phyloP scores from a whole-genome alignment of 2,329 filamentous ascomycete genomes.

The Macrophomina phaseolina region DNA sequence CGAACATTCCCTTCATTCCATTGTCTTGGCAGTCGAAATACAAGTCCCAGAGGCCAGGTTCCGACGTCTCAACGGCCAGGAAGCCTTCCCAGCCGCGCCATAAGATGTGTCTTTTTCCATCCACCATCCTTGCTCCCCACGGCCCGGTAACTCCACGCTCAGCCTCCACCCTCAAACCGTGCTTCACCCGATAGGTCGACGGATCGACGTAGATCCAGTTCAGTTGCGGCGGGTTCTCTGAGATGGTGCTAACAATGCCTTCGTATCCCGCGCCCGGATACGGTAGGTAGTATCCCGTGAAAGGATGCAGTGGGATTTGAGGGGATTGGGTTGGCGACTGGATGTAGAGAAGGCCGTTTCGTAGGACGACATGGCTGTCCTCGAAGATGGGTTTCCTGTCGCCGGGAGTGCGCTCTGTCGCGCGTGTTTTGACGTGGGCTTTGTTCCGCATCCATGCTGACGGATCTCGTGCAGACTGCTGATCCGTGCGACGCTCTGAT shows the following conservation, averaged over 20 bases:
- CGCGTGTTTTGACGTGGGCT: neutral
- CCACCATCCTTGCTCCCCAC: conserved; percentile 70
- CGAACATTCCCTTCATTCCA: too few relatives aligned
- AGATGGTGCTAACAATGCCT: conserved; percentile 62
- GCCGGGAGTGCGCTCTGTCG: neutral
- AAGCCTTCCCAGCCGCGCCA: conserved; percentile 48
- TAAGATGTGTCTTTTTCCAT: conserved; percentile 48
- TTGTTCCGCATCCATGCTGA: neutral
- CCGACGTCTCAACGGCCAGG: conserved; percentile 39
- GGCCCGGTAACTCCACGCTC: conserved; percentile 44
- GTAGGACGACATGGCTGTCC: neutral
- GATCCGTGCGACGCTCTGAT: neutral
- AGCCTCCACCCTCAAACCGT: conserved; percentile 42
- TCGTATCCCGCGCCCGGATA: conserved; percentile 61
- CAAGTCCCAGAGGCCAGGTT: too few relatives aligned
- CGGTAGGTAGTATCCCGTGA: conserved; percentile 63
- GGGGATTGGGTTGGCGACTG: neutral
- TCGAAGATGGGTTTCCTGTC: neutral
- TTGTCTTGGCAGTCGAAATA: too few relatives aligned
- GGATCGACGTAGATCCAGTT: conserved; percentile 47
- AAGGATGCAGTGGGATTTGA: conserved; percentile 47
- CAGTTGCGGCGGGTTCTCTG: conserved; percentile 49
- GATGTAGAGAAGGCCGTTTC: neutral
- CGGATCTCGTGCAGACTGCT: too few relatives aligned
- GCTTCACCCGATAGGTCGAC: conserved; percentile 42